Evolutionary conservation across 1,284 basidiomycete species (phyloP), one percentile per base, ranked within the genome.

Genomic region (Melanopsichium pennsylvanicum): DNA sequence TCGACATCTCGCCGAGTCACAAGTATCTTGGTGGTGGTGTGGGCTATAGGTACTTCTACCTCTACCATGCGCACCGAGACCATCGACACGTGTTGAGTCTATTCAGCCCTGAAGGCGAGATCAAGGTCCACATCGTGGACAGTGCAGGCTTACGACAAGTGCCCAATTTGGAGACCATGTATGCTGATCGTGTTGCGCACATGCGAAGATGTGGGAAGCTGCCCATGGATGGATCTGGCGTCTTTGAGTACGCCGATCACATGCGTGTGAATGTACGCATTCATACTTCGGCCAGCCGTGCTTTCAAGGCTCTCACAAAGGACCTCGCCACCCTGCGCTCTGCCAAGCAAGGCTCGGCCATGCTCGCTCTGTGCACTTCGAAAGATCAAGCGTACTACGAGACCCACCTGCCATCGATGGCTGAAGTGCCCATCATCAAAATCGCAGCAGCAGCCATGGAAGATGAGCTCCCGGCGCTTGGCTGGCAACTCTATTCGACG

Each of bases 321-420:
- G 94, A 97, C 74, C 86, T 99, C 5, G 87, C 88, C 19, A 59
- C 74, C n/a, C 78, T 84, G 41, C 79, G 82, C 25, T 78, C 89
- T 2, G 75, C 88, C 57, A 89, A 91, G 76, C 87, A 88, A 66
- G 89, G 84, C 85, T 88, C 56, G 84, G 88, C 84, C 16, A 87
- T 88, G 10, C 83, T 97, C 27, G 87, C 93, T 19, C 85, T 97
- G 18, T 95, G 92, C 36, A 95, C 95, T 10, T 87, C 87, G 41
- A 93, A 92, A 78, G 89, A 92, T 44, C 87, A 90, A 69, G 83
- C 85, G 11, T 96, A 95, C 82, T 97, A 94, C 81, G 92, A 95
- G 71, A 81, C 86, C 1, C 84, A 86, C 21, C 83, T 92, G 26
- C 86, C 89, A 3, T 90, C 90, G 72, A 34, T 71, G 15, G 82